These are phyloP conservation scores for Lodderomyces oxycetoniae DNA, from an alignment of 1,139 yeast genomes.

Conservation along the genomic window DNA sequence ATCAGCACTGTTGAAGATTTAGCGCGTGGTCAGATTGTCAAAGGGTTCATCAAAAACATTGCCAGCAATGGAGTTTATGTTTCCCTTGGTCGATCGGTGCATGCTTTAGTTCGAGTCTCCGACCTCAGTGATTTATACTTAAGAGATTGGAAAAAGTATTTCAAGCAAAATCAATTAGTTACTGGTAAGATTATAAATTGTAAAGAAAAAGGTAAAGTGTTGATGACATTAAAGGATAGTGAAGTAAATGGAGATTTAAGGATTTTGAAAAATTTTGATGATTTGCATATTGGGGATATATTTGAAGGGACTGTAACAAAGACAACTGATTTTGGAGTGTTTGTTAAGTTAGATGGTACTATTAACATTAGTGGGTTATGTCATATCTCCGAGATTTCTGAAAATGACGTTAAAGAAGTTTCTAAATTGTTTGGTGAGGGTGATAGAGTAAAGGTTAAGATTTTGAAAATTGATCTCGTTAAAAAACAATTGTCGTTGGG, in stretches of 20 bases:
- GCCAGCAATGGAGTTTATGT: conserved; percentile 78
- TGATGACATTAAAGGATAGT: conserved; percentile 77
- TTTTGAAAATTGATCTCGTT: conserved; percentile 55
- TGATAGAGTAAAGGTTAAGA: conserved; percentile 81
- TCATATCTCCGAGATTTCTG: conserved; percentile 83
- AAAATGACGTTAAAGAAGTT: conserved; percentile 48
- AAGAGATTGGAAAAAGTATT: conserved; percentile 83
- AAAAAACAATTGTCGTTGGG: conserved; percentile 82
- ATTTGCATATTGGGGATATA: conserved; percentile 63
- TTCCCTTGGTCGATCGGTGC: conserved; percentile 64
- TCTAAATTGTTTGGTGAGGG: conserved; percentile 73
- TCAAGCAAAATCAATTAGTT: conserved; percentile 68
- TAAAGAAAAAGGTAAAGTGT: conserved; percentile 59
- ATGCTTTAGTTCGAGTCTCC: conserved; percentile 76
- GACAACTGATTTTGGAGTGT: conserved; percentile 87
- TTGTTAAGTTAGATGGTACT: conserved; percentile 74
- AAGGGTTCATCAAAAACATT: conserved; percentile 74
- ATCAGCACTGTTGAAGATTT: conserved; percentile 53
- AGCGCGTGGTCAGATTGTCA: conserved; percentile 63
- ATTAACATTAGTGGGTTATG: conserved; percentile 78
- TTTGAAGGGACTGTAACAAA: conserved; percentile 76
- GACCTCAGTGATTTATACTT: conserved; percentile 78
- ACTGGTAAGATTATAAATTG: conserved; percentile 66
- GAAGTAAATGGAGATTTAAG: conserved; percentile 68
- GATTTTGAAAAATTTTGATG: conserved; percentile 54